phyloP scores from a whole-genome alignment of 345 rosid genomes.

The Citrus glauca region DNA sequence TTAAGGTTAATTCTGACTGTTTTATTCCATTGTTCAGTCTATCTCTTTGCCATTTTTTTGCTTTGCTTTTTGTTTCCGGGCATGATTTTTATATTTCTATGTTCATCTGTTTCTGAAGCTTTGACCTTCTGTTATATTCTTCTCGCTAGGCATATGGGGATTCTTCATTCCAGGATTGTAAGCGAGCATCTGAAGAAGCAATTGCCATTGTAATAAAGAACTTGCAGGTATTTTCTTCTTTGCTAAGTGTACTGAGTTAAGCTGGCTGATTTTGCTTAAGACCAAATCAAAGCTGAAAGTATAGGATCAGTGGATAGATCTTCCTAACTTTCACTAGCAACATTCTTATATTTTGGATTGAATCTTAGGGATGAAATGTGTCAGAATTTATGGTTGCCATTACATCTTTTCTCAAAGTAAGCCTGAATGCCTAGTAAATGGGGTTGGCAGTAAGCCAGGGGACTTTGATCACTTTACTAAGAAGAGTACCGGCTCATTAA shows the following conservation, averaged over 20 bases:
- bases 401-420: background rate
- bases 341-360: background rate
- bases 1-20: slow-evolving; percentile 48
- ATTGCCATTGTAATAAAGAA: slow-evolving; percentile 60
- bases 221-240: slow-evolving; percentile 59
- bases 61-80: background rate
- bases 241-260: background rate
- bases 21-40: background rate
- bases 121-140: slow-evolving; percentile 12
- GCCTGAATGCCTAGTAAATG: background rate
- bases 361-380: background rate
- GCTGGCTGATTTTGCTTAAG: background rate
- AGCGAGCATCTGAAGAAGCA: slow-evolving; percentile 95
- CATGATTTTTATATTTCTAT: background rate
- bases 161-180: slow-evolving; percentile 94
- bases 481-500: background rate
- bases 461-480: background rate
- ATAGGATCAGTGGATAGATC: background rate
- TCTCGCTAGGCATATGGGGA: slow-evolving; percentile 81
- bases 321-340: background rate
- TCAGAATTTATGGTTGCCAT: background rate
- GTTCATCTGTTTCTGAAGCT: slow-evolving; percentile 3
- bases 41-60: background rate
- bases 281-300: background rate
- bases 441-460: background rate